These are phyloP conservation scores for Camelina laxa DNA, from an alignment of 345 rosid genomes.

Conservation along the genomic window DNA sequence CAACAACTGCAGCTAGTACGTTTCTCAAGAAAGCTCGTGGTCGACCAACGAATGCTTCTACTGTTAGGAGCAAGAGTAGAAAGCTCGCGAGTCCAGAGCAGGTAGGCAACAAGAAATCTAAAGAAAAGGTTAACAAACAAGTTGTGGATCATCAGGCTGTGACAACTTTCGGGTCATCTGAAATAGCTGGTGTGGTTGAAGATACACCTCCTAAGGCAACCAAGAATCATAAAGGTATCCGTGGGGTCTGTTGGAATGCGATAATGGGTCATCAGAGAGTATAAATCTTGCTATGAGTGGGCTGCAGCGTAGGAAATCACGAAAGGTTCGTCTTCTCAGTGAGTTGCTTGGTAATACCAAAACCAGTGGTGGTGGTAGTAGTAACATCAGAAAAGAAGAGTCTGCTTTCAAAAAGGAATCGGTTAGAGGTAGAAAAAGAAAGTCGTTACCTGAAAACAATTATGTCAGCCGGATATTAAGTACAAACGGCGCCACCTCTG, in stretches of 20 bases:
- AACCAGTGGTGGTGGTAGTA: conserved; percentile 24
- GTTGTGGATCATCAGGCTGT: conserved; percentile 42
- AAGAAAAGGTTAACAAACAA: conserved; percentile 29
- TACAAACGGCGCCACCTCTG: conserved; percentile 12
- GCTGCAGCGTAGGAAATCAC: conserved; percentile 61
- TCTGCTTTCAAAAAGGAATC: conserved; percentile 45
- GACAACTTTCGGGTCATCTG: conserved; percentile 44
- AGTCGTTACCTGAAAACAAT: conserved; percentile 50
- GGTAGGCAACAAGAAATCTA: conserved; percentile 32
- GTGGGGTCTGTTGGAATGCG: conserved; percentile 43
- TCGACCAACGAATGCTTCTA: conserved; percentile 21
- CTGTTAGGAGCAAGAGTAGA: conserved; percentile 32
- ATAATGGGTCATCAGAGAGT: conserved; percentile 63
- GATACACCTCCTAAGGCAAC: conserved; percentile 43
- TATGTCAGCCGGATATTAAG: conserved; percentile 29
- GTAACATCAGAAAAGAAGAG: conserved; percentile 42
- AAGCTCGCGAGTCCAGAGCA: conserved; percentile 24
- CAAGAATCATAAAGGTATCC: conserved; percentile 41
- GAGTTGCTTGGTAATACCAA: conserved; percentile 65
- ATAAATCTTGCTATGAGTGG: conserved; percentile 54
- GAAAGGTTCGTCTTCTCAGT: conserved; percentile 73
- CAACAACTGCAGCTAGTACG: conserved; percentile 34
- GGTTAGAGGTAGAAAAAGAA: conserved; percentile 61
- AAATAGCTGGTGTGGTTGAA: conserved; percentile 43
- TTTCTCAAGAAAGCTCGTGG: conserved; percentile 5